Percentiles rank a stretch among this genome's conserved stretches.
phyloP scores from a whole-genome alignment of 2,329 filamentous ascomycete genomes.

The Alternaria infectoria region DNA sequence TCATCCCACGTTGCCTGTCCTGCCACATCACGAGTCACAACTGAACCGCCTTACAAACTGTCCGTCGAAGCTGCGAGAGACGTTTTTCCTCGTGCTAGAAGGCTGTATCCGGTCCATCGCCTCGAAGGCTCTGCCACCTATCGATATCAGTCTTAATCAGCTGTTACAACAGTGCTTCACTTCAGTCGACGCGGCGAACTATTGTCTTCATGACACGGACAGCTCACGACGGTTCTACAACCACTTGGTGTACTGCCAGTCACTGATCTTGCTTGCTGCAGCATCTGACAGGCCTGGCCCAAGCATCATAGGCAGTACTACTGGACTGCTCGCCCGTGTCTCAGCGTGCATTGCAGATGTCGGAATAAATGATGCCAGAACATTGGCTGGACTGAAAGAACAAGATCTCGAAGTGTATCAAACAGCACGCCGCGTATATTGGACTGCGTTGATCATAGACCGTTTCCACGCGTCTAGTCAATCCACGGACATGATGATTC shows the following conservation, averaged over 20 bases:
- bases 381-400: conserved; percentile 32
- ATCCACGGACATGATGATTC: conserved; percentile 41
- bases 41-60: conserved; percentile 45
- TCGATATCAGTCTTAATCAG: conserved; percentile 34
- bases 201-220: conserved; percentile 35
- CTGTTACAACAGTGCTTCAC: conserved; percentile 39
- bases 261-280: conserved; percentile 38
- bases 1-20: conserved; percentile 43
- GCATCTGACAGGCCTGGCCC: conserved; percentile 43
- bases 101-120: conserved; percentile 42
- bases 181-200: conserved; percentile 38
- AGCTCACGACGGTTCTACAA: conserved; percentile 39
- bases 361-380: conserved; percentile 41
- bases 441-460: conserved; percentile 47
- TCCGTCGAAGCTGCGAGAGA: conserved; percentile 43
- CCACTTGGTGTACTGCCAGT: conserved; percentile 43
- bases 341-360: conserved; percentile 39
- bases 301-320: conserved; percentile 32
- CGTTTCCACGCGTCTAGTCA: conserved; percentile 46
- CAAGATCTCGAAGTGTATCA: conserved; percentile 41
- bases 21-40: conserved; percentile 40
- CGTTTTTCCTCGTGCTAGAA: conserved; percentile 45
- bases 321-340: conserved; percentile 40
- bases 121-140: conserved; percentile 33
- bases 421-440: conserved; percentile 44